Evolutionary conservation across 257 asterid genomes (phyloP).

Genomic region (Petunia secreta): DNA sequence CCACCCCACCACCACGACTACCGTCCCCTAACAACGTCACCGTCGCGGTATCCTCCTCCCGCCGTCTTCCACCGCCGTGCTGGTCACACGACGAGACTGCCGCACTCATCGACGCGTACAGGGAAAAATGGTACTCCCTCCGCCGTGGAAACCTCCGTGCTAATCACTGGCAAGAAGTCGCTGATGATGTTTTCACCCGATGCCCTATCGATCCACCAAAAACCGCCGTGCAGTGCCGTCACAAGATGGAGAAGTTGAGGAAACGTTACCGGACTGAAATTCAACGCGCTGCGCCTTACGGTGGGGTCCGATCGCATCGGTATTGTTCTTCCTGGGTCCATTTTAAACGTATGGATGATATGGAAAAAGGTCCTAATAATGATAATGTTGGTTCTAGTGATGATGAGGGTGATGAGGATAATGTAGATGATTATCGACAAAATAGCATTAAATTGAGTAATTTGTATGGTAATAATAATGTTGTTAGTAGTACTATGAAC

Average conservation of each 20-base stretch:
- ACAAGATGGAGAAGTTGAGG: conserved; percentile 98
- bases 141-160: conserved; percentile 92
- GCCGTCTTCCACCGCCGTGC: conserved; percentile 95
- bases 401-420: conserved; percentile 48
- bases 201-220: conserved; percentile 61
- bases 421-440: conserved; percentile 29
- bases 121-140: conserved; percentile 91
- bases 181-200: conserved; percentile 66
- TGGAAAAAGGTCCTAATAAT: conserved; percentile 74
- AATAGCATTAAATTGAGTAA: conserved; percentile 54
- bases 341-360: conserved; percentile 77
- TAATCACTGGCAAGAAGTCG: conserved; percentile 98
- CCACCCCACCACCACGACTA: conserved; percentile 44
- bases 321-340: conserved; percentile 89
- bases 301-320: conserved; percentile 59
- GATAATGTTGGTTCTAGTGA: conserved; percentile 49
- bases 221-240: conserved; percentile 96
- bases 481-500: conserved; percentile 26
- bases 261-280: conserved; percentile 92
- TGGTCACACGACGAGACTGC: conserved; percentile 95
- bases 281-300: conserved; percentile 81
- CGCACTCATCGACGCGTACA: conserved; percentile 76
- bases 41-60: conserved; percentile 51
- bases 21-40: conserved; percentile 48
- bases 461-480: conserved; percentile 43